Base-by-base conservation (phyloP, 495 filamentous ascomycete genomes). In the Penicillium macrosclerotiorum region DNA sequence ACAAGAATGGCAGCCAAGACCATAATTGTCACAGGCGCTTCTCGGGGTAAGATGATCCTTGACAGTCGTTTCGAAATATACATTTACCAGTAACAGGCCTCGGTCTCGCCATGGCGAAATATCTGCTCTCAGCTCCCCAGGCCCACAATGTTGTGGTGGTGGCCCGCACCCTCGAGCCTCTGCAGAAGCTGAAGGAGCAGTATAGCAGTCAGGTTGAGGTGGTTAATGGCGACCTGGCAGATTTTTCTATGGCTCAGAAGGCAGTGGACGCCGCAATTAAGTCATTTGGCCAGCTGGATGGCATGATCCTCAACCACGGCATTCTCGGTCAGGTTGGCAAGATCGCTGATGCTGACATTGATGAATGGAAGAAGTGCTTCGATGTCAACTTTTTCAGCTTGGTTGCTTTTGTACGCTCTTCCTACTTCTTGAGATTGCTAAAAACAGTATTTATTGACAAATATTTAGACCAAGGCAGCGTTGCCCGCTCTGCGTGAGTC, bases 241-340 rank as follows among this genome's bases (percentile, higher is more conserved):
- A 89, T 52, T 65, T 80, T 13, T 75, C 80, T 19, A 71, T 87
- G 23, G 81, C 79, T 2, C 62, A 74, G 11, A 76, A 77, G 58
- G 80, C 79, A 2, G 80, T 86, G 8, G 75, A 85, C 3, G 68
- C 81, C 5, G 81, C 90, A 0, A 38, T 86, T 4, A 68, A 76
- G 22, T 60, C 71, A 0, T 96, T 89, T 57, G 80, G 82, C n/a
- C 71, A 66, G 22, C 67, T 97, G 5, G 90, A 98, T 58, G 85
- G 84, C 0, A 59, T 98, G 32, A 81, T 96, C 14, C 66, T 98
- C 30, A 96, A 96, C 60, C 93, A 98, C 61, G 90, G 89, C 3
- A 74, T 84, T 6, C 64, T 98, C 26, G 77, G 81, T 14, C 89
- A 90, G 13, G 85, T 95, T n/a, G 80, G 78, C 17, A 83, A 78